A percentile compares a stretch with the other conserved stretches of the same genome.
phyloP scores from a whole-genome alignment of 176 grass and related monocot genomes.

The Bromus sterilis region DNA sequence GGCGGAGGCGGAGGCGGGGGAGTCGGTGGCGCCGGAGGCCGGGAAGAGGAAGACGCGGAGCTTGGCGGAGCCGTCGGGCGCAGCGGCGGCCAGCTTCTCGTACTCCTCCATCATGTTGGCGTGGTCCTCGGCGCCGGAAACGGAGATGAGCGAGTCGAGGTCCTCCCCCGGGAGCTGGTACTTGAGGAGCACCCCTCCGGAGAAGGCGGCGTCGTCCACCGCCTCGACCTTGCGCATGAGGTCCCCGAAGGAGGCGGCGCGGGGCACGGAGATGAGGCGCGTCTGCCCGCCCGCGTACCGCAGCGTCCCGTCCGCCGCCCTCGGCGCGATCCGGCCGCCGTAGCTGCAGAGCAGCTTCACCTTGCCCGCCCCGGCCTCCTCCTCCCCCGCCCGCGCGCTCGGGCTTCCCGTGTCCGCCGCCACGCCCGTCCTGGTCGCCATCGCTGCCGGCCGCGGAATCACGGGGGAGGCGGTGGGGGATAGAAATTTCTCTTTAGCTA shows the following conservation, averaged over 20 bases:
- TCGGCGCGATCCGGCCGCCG: constrained; percentile 63
- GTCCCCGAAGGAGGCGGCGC: constrained; percentile 46
- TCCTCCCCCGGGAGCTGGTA: constrained; percentile 96
- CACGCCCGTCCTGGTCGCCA: neutral
- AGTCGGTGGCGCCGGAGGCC: constrained; percentile 24
- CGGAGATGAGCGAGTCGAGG: constrained; percentile 76
- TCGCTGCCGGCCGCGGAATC: neutral
- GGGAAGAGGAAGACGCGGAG: constrained; percentile 81
- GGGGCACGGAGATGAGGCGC: constrained; percentile 62
- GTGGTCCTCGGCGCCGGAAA: constrained; percentile 59
- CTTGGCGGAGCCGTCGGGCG: constrained; percentile 69
- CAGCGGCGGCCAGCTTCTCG: constrained; percentile 56
- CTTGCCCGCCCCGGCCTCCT: constrained; percentile 19
- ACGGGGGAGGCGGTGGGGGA: constrained; percentile 10
- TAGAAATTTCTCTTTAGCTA: too few species aligned
- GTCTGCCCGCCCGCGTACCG: constrained; percentile 77
- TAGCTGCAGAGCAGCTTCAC: constrained; percentile 86
- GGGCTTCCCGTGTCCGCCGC: constrained; percentile 31
- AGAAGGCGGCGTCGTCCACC: neutral
- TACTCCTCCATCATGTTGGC: constrained; percentile 96
- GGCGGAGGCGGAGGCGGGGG: neutral
- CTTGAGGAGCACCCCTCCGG: constrained; percentile 26
- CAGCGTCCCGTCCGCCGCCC: constrained; percentile 49
- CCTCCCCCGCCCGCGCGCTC: constrained; percentile 16
- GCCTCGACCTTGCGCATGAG: constrained; percentile 59